A percentile compares a stretch with the other conserved stretches of the same genome.
These are phyloP conservation scores for Conticribra weissflogii DNA, from an alignment of 108 stramenopile species.

Conservation along the genomic window DNA sequence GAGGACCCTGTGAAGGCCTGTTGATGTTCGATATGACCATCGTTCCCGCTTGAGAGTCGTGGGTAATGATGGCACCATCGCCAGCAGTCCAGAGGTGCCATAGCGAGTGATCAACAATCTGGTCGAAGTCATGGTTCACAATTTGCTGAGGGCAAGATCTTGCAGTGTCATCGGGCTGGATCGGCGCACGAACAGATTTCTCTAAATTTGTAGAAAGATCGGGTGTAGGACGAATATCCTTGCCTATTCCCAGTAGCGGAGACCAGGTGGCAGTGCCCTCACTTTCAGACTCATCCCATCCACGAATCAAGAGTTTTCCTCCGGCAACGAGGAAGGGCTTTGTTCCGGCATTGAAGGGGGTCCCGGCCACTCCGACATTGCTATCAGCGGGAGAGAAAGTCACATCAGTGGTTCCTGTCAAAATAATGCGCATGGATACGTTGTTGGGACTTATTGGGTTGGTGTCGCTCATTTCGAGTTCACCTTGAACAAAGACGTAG, in stretches of 20 bases:
- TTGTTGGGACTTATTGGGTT: conserved; percentile 43
- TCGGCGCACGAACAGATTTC: neutral
- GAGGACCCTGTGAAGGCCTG: conserved; percentile 22
- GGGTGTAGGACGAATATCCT: conserved; percentile 16
- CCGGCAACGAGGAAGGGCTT: conserved; percentile 76
- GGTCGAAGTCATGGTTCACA: conserved; percentile 30
- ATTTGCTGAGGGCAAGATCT: conserved; percentile 33
- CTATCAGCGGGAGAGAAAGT: conserved; percentile 43
- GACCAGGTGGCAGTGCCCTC: conserved; percentile 31
- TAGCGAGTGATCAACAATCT: conserved; percentile 16
- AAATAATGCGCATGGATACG: conserved; percentile 51
- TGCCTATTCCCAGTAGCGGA: conserved; percentile 20
- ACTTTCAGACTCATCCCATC: conserved; percentile 28
- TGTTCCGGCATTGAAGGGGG: conserved; percentile 55
- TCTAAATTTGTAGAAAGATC: conserved; percentile 2
- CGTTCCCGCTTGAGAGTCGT: conserved; percentile 14
- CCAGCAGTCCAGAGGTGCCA: conserved; percentile 46
- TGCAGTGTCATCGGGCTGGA: conserved; percentile 16
- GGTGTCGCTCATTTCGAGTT: conserved; percentile 56
- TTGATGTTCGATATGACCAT: conserved; percentile 15
- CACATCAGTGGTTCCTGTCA: conserved; percentile 44
- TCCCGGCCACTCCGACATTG: conserved; percentile 28
- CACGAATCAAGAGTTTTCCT: conserved; percentile 57
- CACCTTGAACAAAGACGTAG: conserved; percentile 71
- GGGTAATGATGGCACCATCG: conserved; percentile 18